Evolutionary conservation across 2,329 filamentous ascomycete genomes (phyloP).

Genomic region (Sporothrix schenckii): DNA sequence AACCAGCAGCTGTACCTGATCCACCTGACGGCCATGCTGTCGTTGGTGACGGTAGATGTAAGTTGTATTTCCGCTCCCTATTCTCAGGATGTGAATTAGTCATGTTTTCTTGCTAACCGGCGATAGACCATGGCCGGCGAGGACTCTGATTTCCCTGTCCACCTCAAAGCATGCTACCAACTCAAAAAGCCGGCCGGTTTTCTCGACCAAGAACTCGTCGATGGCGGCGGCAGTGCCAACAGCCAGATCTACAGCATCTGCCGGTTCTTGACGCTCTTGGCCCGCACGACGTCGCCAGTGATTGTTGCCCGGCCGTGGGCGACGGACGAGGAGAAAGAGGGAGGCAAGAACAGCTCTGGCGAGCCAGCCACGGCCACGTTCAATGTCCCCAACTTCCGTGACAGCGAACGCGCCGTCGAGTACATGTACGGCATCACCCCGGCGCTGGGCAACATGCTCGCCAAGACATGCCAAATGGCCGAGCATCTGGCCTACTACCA

Average conservation of each 20-base stretch:
- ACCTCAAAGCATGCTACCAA: constrained; percentile 29
- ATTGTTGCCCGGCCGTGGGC: background rate
- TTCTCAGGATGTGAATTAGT: background rate
- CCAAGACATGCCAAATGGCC: constrained; percentile 29
- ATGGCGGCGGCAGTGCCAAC: background rate
- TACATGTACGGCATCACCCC: constrained; percentile 33
- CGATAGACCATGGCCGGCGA: constrained; percentile 29
- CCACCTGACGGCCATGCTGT: constrained; percentile 32
- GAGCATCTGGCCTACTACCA: constrained; percentile 22
- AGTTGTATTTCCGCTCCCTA: background rate
- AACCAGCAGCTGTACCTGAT: constrained; percentile 25
- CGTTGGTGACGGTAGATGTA: constrained; percentile 30
- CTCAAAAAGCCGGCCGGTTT: constrained; percentile 5
- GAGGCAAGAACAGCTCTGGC: background rate
- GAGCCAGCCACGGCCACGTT: background rate
- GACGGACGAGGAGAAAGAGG: background rate
- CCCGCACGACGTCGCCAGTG: constrained; percentile 23
- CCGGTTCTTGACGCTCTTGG: constrained; percentile 29
- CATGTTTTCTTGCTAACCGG: background rate
- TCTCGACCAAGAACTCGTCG: background rate
- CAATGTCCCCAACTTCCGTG: constrained; percentile 17
- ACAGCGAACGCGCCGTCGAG: constrained; percentile 11
- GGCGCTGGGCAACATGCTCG: constrained; percentile 25
- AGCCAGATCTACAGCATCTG: constrained; percentile 31
- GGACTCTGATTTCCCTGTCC: constrained; percentile 30